Evolutionary conservation across 129 eudicot species (phyloP).

Genomic region (Daucus carota): DH1_v3.0 NC_030386.2:25149501-25150000

Average conservation of each 20-base stretch:
- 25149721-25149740: too few species aligned
- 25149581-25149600: slow-evolving; percentile 63
- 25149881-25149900: slow-evolving; percentile 84
- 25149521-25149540: slow-evolving; percentile 61
- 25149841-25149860: slow-evolving; percentile 94
- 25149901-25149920: slow-evolving; percentile 62
- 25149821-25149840: slow-evolving; percentile 55
- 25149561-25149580: slow-evolving; percentile 42
- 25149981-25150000: slow-evolving; percentile 29
- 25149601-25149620: slow-evolving; percentile 68
- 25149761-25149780: neutral
- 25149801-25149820: slow-evolving; percentile 80
- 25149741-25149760: neutral
- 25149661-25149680: too few species aligned
- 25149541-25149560: slow-evolving; percentile 45
- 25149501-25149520: slow-evolving; percentile 61
- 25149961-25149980: neutral
- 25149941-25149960: slow-evolving; percentile 15
- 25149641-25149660: neutral
- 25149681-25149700: neutral
- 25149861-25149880: slow-evolving; percentile 92
- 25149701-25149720: too few species aligned
- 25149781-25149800: neutral
- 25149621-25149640: neutral
- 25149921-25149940: slow-evolving; percentile 4